Base-by-base conservation (phyloP, 108 stramenopile species). In the Cylindrotheca closterium region DNA sequence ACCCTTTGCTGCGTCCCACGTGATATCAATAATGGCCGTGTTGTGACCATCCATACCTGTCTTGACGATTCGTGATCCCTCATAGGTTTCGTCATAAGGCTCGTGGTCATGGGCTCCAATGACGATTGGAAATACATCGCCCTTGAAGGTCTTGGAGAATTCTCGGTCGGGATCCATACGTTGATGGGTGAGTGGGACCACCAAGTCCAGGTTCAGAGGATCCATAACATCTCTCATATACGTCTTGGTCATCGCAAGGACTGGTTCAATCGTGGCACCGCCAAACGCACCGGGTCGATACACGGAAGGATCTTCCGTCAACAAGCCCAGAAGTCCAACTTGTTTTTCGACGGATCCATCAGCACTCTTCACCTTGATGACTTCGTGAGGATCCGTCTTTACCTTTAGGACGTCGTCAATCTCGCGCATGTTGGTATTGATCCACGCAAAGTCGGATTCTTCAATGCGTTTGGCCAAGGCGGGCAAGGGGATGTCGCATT, bases 181-280 rank as follows among this genome's bases (percentile, higher is more conserved):
- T 47, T 87, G 86, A 74, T 92, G 91, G 8, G 91, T 92, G 60
- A 92, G 55, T 18, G 91, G 85, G 18, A 92, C 46, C 46, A 87
- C 42, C 17, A 60, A 58, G 48, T 81, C 70, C 12, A 74, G 49
- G 4, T 71, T 37, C n/a, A 64, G 32, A 17, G 28, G 31, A 23
- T 50, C 29, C 12, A 30, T 28, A 29, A 68, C 45, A 30, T 75
- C 60, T 5, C 31, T 32, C 18, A 66, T 19, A n/a, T 68, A 53
- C 17, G 55, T 24, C 15, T 67, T 47, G 31, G 65, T 77, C 2
- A 18, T 15, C n/a, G 56, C 58, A 29, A 69, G 60, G 22, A 83
- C 69, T 30, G 70, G 73, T 31, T 63, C 56, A 49, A 89, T 89
- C 0, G 49, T 56, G 24, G 83, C 59, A 29, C 78, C 76, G 5